Evolutionary conservation across 2,329 filamentous ascomycete genomes (phyloP).

Genomic region (Colletotrichum theobromicola): DNA sequence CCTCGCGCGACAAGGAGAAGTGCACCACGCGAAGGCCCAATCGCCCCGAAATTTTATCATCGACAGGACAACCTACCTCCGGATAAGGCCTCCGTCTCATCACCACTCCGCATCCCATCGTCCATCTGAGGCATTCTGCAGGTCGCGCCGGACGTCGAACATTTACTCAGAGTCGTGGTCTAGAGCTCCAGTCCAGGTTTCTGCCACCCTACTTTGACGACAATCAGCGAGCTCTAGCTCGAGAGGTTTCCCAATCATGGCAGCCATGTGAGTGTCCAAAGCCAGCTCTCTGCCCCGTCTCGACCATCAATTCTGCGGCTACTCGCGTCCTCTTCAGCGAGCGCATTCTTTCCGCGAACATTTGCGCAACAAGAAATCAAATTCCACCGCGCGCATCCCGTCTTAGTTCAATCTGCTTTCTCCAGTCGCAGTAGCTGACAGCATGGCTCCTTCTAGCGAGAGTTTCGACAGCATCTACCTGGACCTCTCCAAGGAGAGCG

Average conservation of each 20-base stretch:
- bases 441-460: conserved; percentile 59
- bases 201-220: background rate
- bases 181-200: background rate
- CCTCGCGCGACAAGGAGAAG: conserved; percentile 18
- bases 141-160: background rate
- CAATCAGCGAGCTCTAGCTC: background rate
- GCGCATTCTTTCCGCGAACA: conserved; percentile 14
- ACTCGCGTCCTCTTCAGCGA: background rate
- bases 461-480: conserved; percentile 98
- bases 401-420: background rate
- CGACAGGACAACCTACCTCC: background rate
- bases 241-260: conserved; percentile 12
- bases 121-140: background rate
- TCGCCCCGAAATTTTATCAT: conserved; percentile 17
- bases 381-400: background rate
- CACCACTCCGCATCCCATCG: background rate
- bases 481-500: conserved; percentile 89
- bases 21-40: background rate
- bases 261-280: conserved; percentile 17
- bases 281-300: background rate
- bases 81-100: background rate
- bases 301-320: background rate
- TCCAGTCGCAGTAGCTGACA: background rate
- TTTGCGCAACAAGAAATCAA: conserved; percentile 31
- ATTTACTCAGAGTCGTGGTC: background rate